These are phyloP conservation scores for Diaporthe nobilis DNA, from an alignment of 2,329 filamentous ascomycete species.

Conservation along the genomic window DNA sequence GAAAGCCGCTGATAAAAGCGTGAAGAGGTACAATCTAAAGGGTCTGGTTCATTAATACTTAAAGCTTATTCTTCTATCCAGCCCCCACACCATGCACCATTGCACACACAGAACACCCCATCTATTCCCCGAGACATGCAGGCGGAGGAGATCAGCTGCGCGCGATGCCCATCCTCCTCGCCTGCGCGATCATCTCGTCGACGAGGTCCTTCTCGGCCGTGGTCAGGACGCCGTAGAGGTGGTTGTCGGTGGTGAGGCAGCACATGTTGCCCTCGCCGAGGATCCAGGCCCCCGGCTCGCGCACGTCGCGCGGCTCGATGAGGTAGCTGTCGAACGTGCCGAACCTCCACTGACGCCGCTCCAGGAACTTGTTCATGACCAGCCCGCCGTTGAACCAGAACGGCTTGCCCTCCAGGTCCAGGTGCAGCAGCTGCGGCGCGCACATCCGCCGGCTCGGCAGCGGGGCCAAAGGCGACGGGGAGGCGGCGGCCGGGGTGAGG, in stretches of 20 bases:
- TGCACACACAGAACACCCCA: neutral
- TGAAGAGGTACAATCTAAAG: neutral
- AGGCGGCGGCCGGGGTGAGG: conserved; percentile 37
- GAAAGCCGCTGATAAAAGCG: neutral
- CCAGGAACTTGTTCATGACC: conserved; percentile 58
- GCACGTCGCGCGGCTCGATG: conserved; percentile 48
- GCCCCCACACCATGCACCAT: neutral
- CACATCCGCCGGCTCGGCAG: conserved; percentile 54
- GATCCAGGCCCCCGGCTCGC: conserved; percentile 50
- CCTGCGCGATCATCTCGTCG: conserved; percentile 50
- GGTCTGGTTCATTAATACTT: neutral
- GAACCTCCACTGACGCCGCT: conserved; percentile 51
- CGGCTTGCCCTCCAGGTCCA: conserved; percentile 56
- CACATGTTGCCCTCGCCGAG: conserved; percentile 53
- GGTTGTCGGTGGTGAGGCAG: conserved; percentile 50
- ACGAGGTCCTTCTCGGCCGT: conserved; percentile 47
- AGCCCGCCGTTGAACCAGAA: conserved; percentile 64
- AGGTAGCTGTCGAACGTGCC: conserved; percentile 54
- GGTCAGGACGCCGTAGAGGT: conserved; percentile 45
- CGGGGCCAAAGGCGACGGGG: conserved; percentile 31
- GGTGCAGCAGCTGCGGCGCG: conserved; percentile 60
- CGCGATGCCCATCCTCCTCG: conserved; percentile 40
- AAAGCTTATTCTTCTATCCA: neutral
- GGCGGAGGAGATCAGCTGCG: neutral
- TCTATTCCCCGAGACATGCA: neutral